These are phyloP conservation scores for Hyphodiscus hymeniophilus DNA, from an alignment of 495 filamentous ascomycete species.

Conservation along the genomic window DNA sequence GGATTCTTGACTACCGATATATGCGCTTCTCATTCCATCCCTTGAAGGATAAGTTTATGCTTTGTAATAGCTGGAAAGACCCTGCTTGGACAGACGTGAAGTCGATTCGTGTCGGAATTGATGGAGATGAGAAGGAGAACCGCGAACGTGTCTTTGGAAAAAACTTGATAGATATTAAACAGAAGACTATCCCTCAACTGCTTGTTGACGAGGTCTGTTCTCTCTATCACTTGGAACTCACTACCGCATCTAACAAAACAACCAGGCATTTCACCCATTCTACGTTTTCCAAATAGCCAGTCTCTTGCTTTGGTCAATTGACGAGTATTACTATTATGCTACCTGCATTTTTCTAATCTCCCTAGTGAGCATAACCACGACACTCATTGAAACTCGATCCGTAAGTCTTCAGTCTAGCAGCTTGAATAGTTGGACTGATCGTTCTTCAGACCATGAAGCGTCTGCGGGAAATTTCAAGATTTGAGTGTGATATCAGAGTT, in stretches of 20 bases:
- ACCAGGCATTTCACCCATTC: slow-evolving; percentile 87
- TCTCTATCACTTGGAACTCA: slow-evolving; percentile 1
- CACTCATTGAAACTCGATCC: slow-evolving; percentile 80
- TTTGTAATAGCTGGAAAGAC: slow-evolving; percentile 88
- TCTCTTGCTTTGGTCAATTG: slow-evolving; percentile 87
- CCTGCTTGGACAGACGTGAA: slow-evolving; percentile 75
- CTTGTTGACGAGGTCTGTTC: slow-evolving; percentile 76
- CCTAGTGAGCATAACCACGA: slow-evolving; percentile 79
- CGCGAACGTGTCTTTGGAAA: slow-evolving; percentile 80
- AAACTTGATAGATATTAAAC: slow-evolving; percentile 84
- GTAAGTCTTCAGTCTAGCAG: slow-evolving; percentile 36
- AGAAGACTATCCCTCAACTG: slow-evolving; percentile 74
- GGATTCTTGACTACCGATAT: slow-evolving; percentile 83
- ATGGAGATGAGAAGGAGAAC: slow-evolving; percentile 78
- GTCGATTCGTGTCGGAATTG: slow-evolving; percentile 71
- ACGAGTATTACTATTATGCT: slow-evolving; percentile 97
- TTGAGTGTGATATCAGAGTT: slow-evolving; percentile 91
- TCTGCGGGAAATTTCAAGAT: slow-evolving; percentile 83
- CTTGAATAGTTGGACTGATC: background rate
- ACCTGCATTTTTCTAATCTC: slow-evolving; percentile 94
- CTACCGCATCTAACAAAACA: slow-evolving; percentile 3
- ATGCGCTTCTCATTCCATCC: slow-evolving; percentile 90
- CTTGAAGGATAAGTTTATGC: slow-evolving; percentile 74
- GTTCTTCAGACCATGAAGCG: slow-evolving; percentile 70
- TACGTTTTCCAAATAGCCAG: slow-evolving; percentile 98